These are phyloP conservation scores for Clavispora asparagi DNA, from an alignment of 805 yeast species.

Conservation along the genomic window DNA sequence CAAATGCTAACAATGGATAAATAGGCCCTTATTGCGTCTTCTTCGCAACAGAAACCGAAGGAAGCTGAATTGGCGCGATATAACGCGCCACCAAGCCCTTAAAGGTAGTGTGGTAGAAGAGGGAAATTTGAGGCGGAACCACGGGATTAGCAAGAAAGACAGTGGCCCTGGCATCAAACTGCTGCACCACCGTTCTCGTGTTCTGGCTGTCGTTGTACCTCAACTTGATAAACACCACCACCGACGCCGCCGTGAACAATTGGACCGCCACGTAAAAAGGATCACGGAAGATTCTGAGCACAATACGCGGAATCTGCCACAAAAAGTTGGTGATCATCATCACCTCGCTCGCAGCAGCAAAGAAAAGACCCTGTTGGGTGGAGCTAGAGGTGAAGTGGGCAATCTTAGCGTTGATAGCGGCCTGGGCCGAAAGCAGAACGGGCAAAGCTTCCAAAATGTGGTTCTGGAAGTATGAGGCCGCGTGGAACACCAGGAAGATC, in stretches of 20 bases:
- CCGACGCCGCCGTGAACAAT: constrained; percentile 26
- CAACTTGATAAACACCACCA: constrained; percentile 30
- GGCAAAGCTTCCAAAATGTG: constrained; percentile 34
- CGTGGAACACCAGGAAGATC: constrained; percentile 34
- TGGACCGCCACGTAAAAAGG: constrained; percentile 27
- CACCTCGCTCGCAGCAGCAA: constrained; percentile 36
- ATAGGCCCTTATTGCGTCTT: constrained; percentile 6
- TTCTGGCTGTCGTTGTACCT: constrained; percentile 30
- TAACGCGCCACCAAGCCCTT: constrained; percentile 15
- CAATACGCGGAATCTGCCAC: constrained; percentile 20
- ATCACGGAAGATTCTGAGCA: constrained; percentile 19
- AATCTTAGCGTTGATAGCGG: constrained; percentile 23
- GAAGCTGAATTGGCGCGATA: constrained; percentile 20
- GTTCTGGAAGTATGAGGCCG: constrained; percentile 34
- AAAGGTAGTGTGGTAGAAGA: constrained; percentile 16
- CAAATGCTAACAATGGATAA: too few species aligned
- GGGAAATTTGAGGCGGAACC: constrained; percentile 8
- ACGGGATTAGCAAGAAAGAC: constrained; percentile 13
- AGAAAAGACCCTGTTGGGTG: constrained; percentile 32
- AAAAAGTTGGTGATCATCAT: constrained; percentile 22
- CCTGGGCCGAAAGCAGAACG: constrained; percentile 21
- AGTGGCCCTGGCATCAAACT: constrained; percentile 40
- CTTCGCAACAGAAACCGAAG: constrained; percentile 9
- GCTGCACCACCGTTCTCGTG: constrained; percentile 36
- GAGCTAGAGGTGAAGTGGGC: constrained; percentile 25